phyloP scores from a whole-genome alignment of 768 basidiomycete species.

The Amylocystis lapponica region DNA sequence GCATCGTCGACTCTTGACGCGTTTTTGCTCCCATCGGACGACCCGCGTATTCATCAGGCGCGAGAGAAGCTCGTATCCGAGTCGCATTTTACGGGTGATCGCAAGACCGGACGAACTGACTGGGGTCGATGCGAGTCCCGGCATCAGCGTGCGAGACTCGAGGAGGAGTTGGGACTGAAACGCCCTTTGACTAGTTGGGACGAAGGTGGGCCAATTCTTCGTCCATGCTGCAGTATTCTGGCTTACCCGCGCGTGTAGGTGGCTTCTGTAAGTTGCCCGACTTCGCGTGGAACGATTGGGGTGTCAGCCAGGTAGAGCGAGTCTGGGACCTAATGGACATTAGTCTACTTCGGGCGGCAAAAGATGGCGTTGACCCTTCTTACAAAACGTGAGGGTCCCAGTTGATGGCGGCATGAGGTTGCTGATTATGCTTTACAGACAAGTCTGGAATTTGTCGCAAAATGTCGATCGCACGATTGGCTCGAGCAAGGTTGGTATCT shows the following conservation, averaged over 20 bases:
- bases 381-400: constrained; percentile 73
- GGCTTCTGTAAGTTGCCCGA: constrained; percentile 83
- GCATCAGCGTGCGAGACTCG: constrained; percentile 81
- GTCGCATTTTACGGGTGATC: constrained; percentile 55
- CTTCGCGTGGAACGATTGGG: constrained; percentile 94
- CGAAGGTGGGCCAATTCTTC: constrained; percentile 53
- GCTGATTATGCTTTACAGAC: constrained; percentile 33
- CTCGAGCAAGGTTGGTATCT: constrained; percentile 75
- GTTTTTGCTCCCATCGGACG: constrained; percentile 87
- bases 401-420: neutral
- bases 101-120: constrained; percentile 71
- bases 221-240: neutral
- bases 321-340: constrained; percentile 97
- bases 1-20: constrained; percentile 89
- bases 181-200: constrained; percentile 92
- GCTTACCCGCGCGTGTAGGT: constrained; percentile 32
- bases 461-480: constrained; percentile 92
- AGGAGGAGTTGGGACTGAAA: constrained; percentile 76
- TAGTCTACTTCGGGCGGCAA: constrained; percentile 73
- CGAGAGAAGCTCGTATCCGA: constrained; percentile 78
- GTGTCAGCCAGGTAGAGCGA: constrained; percentile 84
- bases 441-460: constrained; percentile 95
- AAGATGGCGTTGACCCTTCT: constrained; percentile 74
- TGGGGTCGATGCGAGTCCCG: constrained; percentile 93
- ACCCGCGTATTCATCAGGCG: constrained; percentile 86